phyloP scores from a whole-genome alignment of 352 stramenopile species.

The Pythium aquatile region DNA sequence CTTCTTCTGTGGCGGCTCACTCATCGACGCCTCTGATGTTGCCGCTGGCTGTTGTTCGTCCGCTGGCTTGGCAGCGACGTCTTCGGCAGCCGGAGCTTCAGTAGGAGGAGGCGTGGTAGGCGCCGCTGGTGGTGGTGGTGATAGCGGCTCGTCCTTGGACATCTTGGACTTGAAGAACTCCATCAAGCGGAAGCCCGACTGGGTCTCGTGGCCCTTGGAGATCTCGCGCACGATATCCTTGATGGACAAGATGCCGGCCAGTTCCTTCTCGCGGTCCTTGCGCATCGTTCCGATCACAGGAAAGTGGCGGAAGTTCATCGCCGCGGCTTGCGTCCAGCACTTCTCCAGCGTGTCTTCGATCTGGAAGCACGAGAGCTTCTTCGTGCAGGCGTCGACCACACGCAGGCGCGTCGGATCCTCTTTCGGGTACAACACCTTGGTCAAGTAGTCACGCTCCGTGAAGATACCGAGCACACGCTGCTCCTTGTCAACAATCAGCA shows the following conservation, averaged over 20 bases:
- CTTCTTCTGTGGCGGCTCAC: slow-evolving; percentile 9
- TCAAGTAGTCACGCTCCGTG: slow-evolving; percentile 83
- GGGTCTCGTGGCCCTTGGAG: slow-evolving; percentile 71
- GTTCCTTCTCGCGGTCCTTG: slow-evolving; percentile 76
- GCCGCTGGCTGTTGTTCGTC: slow-evolving; percentile 13
- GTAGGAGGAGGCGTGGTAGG: slow-evolving; percentile 6
- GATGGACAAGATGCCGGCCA: slow-evolving; percentile 79
- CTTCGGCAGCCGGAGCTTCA: background rate
- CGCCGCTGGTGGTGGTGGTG: slow-evolving; percentile 10
- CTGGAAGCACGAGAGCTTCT: slow-evolving; percentile 55
- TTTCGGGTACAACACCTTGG: slow-evolving; percentile 73
- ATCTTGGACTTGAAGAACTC: slow-evolving; percentile 86
- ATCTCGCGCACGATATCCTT: slow-evolving; percentile 88
- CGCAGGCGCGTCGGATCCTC: slow-evolving; percentile 55
- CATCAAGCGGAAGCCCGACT: slow-evolving; percentile 75
- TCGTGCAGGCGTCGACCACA: slow-evolving; percentile 62
- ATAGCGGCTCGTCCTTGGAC: slow-evolving; percentile 42
- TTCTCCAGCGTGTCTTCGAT: slow-evolving; percentile 79
- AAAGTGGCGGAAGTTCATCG: slow-evolving; percentile 76
- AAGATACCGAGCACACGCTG: slow-evolving; percentile 83
- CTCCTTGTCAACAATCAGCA: slow-evolving; percentile 83
- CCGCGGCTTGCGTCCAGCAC: slow-evolving; percentile 70
- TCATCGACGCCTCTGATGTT: slow-evolving; percentile 16
- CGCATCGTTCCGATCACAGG: slow-evolving; percentile 74
- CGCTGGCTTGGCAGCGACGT: background rate